Conservation (phyloP, 2,329 filamentous ascomycete species). For the Cladosporium cucumerinum region DNA sequence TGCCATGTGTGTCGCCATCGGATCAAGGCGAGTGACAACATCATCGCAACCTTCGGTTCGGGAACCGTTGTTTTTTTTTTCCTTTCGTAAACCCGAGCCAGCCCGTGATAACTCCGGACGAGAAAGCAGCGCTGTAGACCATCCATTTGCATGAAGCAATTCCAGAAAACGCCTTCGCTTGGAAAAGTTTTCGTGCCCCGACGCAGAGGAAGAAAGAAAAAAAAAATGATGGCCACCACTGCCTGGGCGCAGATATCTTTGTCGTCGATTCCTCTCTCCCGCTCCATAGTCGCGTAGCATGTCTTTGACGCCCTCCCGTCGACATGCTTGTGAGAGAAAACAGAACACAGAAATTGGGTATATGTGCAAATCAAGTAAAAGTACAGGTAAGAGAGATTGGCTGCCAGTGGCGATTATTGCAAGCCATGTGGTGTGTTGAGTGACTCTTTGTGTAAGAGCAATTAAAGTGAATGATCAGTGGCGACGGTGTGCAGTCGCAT, state of each 20-base stretch:
- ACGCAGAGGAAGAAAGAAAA: background rate
- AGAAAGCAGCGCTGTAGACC: background rate
- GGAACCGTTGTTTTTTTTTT: background rate
- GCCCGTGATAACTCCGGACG: background rate
- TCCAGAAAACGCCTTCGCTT: background rate
- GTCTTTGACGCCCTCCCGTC: slow-evolving; percentile 14
- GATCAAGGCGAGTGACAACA: background rate
- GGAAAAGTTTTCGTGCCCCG: background rate
- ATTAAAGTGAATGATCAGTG: background rate
- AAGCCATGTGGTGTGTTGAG: background rate
- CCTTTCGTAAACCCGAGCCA: background rate
- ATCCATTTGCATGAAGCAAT: background rate
- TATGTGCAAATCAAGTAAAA: slow-evolving; percentile 17
- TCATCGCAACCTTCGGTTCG: background rate
- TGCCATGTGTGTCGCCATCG: background rate
- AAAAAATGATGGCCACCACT: slow-evolving; percentile 4
- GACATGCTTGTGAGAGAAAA: slow-evolving; percentile 9
- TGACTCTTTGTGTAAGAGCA: background rate
- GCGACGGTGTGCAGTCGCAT: background rate
- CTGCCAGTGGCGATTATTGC: background rate
- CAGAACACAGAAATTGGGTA: slow-evolving; percentile 13
- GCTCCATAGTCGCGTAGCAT: slow-evolving; percentile 10
- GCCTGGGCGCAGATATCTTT: background rate
- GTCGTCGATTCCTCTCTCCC: background rate
- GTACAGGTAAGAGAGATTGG: slow-evolving; percentile 11